phyloP scores from a whole-genome alignment of 495 filamentous ascomycete genomes.

The Gamarada debralockiae region DNA sequence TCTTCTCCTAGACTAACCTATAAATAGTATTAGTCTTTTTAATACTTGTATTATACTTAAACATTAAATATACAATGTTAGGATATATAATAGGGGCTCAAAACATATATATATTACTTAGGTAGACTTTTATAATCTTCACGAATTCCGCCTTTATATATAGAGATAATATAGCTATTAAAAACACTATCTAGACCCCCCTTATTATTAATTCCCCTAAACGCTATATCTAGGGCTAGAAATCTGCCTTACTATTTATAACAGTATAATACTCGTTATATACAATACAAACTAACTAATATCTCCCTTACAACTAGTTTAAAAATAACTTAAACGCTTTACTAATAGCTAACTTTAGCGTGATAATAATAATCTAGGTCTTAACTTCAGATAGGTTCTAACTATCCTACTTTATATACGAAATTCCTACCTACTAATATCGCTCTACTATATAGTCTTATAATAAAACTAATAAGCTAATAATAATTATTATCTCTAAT shows the following conservation, averaged over 20 bases:
- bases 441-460: background rate
- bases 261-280: background rate
- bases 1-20: too few species aligned
- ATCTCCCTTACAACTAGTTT: background rate
- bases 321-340: background rate
- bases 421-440: background rate
- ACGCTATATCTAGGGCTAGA: background rate
- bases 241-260: background rate
- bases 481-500: background rate
- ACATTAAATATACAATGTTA: too few species aligned
- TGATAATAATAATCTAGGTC: conserved; percentile 2
- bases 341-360: background rate
- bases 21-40: too few species aligned
- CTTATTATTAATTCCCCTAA: background rate
- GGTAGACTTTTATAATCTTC: background rate
- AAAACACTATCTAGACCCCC: background rate
- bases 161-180: background rate
- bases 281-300: background rate
- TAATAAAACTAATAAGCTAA: background rate
- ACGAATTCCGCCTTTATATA: background rate
- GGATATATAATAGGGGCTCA: too few species aligned
- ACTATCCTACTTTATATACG: background rate
- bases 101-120: too few species aligned
- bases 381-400: background rate
- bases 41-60: too few species aligned